Conservation (phyloP, 202 grass and related monocot genomes). For the Musa balbisiana region DNA sequence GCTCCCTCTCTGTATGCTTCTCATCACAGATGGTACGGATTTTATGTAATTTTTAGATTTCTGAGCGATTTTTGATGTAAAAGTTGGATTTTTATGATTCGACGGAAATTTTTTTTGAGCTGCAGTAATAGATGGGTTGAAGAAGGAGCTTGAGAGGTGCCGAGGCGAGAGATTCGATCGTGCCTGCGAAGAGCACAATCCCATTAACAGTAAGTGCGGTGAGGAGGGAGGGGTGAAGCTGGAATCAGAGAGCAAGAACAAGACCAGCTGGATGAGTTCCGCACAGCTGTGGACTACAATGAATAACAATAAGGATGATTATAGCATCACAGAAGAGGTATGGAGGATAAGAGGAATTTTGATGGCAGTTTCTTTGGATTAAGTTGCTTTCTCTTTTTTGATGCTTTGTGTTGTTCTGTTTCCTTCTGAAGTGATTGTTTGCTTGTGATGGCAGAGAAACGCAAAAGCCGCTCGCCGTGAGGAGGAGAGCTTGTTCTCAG, state of each 20-base stretch:
- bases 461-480: not conserved
- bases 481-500: not conserved
- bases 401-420: too few relatives aligned
- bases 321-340: constrained; percentile 45
- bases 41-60: not conserved
- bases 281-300: constrained; percentile 71
- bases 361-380: too few relatives aligned
- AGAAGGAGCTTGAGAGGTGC: constrained; percentile 49
- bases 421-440: not conserved
- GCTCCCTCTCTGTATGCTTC: constrained; percentile 84
- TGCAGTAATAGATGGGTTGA: constrained; percentile 72
- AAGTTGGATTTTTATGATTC: constrained; percentile 10
- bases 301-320: constrained; percentile 14
- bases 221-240: constrained; percentile 21
- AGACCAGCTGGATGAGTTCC: constrained; percentile 77
- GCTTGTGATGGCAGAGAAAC: not conserved
- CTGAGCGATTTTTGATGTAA: not conserved
- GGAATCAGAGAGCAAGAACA: constrained; percentile 30
- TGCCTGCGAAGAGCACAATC: constrained; percentile 22
- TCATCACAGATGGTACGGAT: constrained; percentile 48
- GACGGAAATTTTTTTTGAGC: not conserved
- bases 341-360: not conserved
- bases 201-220: constrained; percentile 7
- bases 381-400: not conserved
- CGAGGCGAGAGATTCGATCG: not conserved